Percentiles rank a stretch among this genome's conserved stretches.
These are phyloP conservation scores for Vigna angularis DNA, from an alignment of 306 rosid species.

Conservation along the genomic window DNA sequence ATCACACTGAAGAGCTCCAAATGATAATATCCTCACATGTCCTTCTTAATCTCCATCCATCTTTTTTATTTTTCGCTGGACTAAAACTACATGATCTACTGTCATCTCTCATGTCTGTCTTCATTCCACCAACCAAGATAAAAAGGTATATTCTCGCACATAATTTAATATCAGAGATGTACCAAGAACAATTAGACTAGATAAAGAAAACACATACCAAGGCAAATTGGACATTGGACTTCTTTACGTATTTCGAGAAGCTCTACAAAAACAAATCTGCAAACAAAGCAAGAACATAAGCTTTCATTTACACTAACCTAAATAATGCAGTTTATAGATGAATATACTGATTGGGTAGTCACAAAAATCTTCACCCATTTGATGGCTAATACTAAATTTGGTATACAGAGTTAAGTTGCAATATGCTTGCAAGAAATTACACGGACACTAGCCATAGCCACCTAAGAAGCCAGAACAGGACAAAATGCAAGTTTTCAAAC, in stretches of 20 bases:
- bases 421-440: not conserved
- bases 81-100: not conserved
- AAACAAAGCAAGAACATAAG: slow-evolving; percentile 41
- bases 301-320: slow-evolving; percentile 22
- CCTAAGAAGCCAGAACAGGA: slow-evolving; percentile 9
- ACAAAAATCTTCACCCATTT: slow-evolving; percentile 7
- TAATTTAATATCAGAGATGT: slow-evolving; percentile 22
- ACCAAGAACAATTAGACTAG: slow-evolving; percentile 18
- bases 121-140: not conserved
- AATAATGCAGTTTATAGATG: slow-evolving; percentile 21
- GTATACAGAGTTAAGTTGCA: not conserved
- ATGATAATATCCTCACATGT: not conserved
- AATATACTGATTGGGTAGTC: slow-evolving; percentile 1
- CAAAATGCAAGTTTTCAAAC: slow-evolving; percentile 10
- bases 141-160: slow-evolving; percentile 12
- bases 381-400: not conserved
- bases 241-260: slow-evolving; percentile 79
- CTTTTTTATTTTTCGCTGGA: not conserved
- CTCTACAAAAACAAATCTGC: slow-evolving; percentile 72
- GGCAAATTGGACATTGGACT: slow-evolving; percentile 97
- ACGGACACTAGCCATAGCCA: not conserved
- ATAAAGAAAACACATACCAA: slow-evolving; percentile 60
- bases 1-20: not conserved
- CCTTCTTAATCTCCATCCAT: not conserved
- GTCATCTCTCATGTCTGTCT: not conserved